Conservation (phyloP, 345 rosid genomes). For the Eucalyptus polyanthemos region DNA sequence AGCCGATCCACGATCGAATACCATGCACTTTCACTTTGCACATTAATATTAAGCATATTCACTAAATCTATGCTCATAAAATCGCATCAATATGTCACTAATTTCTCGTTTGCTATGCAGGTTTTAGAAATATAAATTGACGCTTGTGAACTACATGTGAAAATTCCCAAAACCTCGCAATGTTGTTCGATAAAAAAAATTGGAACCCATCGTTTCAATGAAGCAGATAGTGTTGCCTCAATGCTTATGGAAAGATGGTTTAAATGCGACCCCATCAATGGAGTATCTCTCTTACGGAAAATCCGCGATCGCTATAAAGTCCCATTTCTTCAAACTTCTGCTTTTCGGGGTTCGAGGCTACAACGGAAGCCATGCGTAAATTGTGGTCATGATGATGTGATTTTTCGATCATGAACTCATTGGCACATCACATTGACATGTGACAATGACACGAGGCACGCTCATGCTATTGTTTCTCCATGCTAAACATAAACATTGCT, state of each 20-base stretch:
- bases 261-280: not conserved
- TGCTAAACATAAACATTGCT: not conserved
- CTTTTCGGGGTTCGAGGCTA: not conserved
- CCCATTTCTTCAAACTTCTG: not conserved
- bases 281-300: not conserved
- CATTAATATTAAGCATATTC: not conserved
- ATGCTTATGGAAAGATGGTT: not conserved
- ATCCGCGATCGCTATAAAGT: not conserved
- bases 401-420: not conserved
- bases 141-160: not conserved
- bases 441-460: not conserved
- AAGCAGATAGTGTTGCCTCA: not conserved
- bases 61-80: not conserved
- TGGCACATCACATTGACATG: not conserved
- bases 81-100: not conserved
- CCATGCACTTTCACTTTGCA: not conserved
- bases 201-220: not conserved
- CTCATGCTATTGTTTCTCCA: not conserved
- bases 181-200: not conserved
- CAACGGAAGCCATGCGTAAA: not conserved
- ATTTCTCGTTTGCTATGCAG: not conserved
- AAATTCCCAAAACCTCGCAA: not conserved
- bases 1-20: not conserved
- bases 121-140: not conserved
- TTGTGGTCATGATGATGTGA: not conserved